A percentile compares a stretch with the other conserved stretches of the same genome.
Evolutionary conservation across 129 eudicot species (phyloP).

Genomic region (sunflower (Helianthus annuus)): HanXRQr2.0-SUNRISE NC_035436.2:6475627-6476126

Average conservation of each 20-base stretch:
- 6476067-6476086: too few relatives aligned
- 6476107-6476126: not conserved
- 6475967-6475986: not conserved
- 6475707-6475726: slow-evolving; percentile 12
- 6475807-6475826: slow-evolving; percentile 7
- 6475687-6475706: slow-evolving; percentile 27
- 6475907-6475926: not conserved
- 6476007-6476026: not conserved
- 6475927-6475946: not conserved
- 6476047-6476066: not conserved
- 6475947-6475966: not conserved
- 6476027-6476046: not conserved
- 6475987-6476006: not conserved
- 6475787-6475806: slow-evolving; percentile 23
- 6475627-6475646: slow-evolving; percentile 31
- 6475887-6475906: slow-evolving; percentile 7
- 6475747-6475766: slow-evolving; percentile 27
- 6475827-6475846: slow-evolving; percentile 41
- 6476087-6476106: too few relatives aligned
- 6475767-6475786: slow-evolving; percentile 5
- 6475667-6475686: slow-evolving; percentile 14
- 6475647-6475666: not conserved
- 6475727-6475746: slow-evolving; percentile 26
- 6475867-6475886: slow-evolving; percentile 10
- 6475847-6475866: slow-evolving; percentile 28